These are phyloP conservation scores for Escallonia rubra DNA, from an alignment of 129 eudicot species.

Conservation along the genomic window DNA sequence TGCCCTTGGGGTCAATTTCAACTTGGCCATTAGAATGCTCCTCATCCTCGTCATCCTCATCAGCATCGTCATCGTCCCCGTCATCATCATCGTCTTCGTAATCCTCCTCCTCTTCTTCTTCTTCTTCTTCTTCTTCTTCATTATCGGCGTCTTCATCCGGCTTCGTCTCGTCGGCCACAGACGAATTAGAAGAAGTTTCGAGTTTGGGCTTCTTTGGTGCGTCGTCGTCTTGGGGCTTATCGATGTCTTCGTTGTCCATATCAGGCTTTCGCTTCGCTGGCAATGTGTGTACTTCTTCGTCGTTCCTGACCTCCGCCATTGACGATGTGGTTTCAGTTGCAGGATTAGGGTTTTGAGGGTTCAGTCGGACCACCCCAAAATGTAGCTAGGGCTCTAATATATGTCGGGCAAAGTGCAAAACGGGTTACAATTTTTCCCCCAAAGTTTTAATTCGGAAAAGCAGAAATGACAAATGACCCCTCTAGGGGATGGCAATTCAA, in stretches of 20 bases:
- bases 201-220: conserved; percentile 40
- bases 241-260: neutral
- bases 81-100: conserved; percentile 27
- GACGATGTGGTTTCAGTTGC: neutral
- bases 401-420: too few species aligned
- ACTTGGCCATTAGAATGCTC: conserved; percentile 29
- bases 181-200: conserved; percentile 8
- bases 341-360: conserved; percentile 14
- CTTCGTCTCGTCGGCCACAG: conserved; percentile 18
- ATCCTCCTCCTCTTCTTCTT: conserved; percentile 25
- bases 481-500: too few species aligned
- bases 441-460: too few species aligned
- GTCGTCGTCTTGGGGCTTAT: conserved; percentile 3
- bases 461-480: too few species aligned
- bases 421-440: too few species aligned
- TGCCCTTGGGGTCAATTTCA: conserved; percentile 55
- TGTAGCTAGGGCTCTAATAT: too few species aligned
- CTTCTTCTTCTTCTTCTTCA: conserved; percentile 21
- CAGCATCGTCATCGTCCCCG: conserved; percentile 16
- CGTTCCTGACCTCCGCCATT: conserved; percentile 50
- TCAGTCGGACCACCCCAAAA: neutral
- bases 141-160: neutral
- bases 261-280: conserved; percentile 47
- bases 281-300: conserved; percentile 31
- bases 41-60: conserved; percentile 21